Conservation (phyloP, 768 basidiomycete species). For the Mycena olivaceomarginata region DNA sequence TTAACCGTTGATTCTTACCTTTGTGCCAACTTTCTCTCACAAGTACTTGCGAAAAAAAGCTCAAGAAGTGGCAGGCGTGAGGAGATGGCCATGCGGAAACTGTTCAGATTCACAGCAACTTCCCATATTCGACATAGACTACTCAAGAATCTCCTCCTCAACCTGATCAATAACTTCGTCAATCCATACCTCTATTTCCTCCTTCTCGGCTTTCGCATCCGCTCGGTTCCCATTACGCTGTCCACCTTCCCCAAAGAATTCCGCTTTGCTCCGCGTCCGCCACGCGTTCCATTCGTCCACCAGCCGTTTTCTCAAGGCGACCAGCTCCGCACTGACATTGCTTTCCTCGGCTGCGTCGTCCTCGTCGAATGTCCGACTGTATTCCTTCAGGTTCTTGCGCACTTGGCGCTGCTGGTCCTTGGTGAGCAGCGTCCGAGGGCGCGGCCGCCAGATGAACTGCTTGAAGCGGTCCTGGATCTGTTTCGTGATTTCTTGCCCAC, state of each 20-base stretch:
- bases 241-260: constrained; percentile 74
- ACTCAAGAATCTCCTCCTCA: constrained; percentile 86
- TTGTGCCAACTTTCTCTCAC: constrained; percentile 12
- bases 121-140: constrained; percentile 47
- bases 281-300: constrained; percentile 99
- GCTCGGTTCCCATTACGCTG: constrained; percentile 58
- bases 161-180: constrained; percentile 95
- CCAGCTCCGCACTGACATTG: constrained; percentile 94
- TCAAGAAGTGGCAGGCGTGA: constrained; percentile 17
- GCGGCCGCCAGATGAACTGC: constrained; percentile 98
- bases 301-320: constrained; percentile 91
- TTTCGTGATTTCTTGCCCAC: constrained; percentile 95
- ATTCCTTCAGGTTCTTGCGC: constrained; percentile 93
- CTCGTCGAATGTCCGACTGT: constrained; percentile 94
- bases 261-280: constrained; percentile 83
- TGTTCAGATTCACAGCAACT: not conserved
- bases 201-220: constrained; percentile 74
- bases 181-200: constrained; percentile 95
- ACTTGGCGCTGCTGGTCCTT: constrained; percentile 93
- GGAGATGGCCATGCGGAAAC: constrained; percentile 11
- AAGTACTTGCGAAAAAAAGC: not conserved
- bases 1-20: constrained; percentile 34
- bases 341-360: constrained; percentile 97
- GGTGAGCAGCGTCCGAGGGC: constrained; percentile 90
- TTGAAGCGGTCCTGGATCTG: constrained; percentile 96